Percentiles rank a stretch among this genome's conserved stretches.
phyloP scores from a whole-genome alignment of 2,329 filamentous ascomycete genomes.

The Fusarium siculi region DNA sequence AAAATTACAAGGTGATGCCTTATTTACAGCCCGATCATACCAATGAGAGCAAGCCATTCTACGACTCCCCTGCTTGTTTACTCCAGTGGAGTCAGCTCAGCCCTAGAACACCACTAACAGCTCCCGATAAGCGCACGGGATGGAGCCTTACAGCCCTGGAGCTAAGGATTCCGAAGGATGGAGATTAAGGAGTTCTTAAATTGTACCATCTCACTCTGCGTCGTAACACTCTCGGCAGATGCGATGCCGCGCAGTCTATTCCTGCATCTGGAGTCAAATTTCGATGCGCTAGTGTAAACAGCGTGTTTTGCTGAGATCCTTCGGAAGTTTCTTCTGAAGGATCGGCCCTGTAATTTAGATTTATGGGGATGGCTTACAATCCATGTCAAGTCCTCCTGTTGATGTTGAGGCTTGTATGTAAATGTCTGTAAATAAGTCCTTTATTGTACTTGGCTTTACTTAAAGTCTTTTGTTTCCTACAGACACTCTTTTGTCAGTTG shows the following conservation, averaged over 20 bases:
- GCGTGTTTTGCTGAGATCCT: not conserved
- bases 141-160: not conserved
- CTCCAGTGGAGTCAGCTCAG: not conserved
- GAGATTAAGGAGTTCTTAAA: not conserved
- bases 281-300: not conserved
- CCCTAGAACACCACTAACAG: not conserved
- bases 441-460: not conserved
- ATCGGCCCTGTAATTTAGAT: not conserved
- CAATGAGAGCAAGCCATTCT: rapidly evolving
- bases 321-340: not conserved
- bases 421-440: not conserved
- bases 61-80: not conserved
- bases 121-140: not conserved
- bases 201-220: not conserved
- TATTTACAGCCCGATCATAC: not conserved
- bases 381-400: not conserved
- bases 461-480: slow-evolving; percentile 15
- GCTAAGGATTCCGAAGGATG: not conserved
- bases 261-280: not conserved
- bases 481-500: not conserved
- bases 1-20: not conserved
- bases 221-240: not conserved
- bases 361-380: not conserved
- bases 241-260: not conserved
- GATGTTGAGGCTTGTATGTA: not conserved